Base-by-base conservation (phyloP, 2,329 filamentous ascomycete species). In the Diaporthe eres region DNA sequence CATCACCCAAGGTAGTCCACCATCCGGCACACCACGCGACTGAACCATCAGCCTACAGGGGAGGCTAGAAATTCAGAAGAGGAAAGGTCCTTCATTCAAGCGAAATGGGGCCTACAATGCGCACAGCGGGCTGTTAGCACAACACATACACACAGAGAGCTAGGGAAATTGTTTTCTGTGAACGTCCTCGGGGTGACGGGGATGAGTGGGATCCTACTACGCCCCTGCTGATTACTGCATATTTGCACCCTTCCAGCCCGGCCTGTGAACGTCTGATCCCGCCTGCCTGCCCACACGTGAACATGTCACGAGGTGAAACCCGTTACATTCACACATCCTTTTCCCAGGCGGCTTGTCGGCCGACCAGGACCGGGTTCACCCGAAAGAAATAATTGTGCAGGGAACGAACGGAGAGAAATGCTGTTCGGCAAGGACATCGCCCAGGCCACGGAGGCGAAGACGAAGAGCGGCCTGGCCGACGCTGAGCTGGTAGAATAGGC, bases 231-330 rank as follows among this genome's bases (percentile, higher is more conserved):
- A 31, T 47, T 28, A 7, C 42, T 47, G 25, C 39, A 47, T 65
- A 39, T 65, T 34, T 13, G 8, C 13, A 31, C 25, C 39, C 13
- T 13, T 25, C n/a, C 37, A 28, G 31, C 55, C 31, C 3, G 13
- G 22, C n/a, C n/a, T 28, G 39, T 28, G 39, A 47, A 63, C 44
- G 44, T 34, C 47, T 53, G 31, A 28, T 39, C n/a, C 7, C 28
- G 22, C 31, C 31, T 31, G 31, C 31, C 31, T 31, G 31, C 47
- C 34, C 31, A 10, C 65, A 70, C 65, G 37, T 55, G 34, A 51
- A 70, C 34, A 42, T 28, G 65, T 55, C 49, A 70, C 65, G 34
- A 42, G 49, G 49, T 70, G 65, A 70, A 28, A 70, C 65, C 49
- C n/a, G 31, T 55, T 70, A 39, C 49, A 19, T 42, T 34, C 42